Percentiles rank a stretch among this genome's conserved stretches.
These are phyloP conservation scores for Yamadazyma philogaea DNA, from an alignment of 805 yeast genomes.

Conservation along the genomic window DNA sequence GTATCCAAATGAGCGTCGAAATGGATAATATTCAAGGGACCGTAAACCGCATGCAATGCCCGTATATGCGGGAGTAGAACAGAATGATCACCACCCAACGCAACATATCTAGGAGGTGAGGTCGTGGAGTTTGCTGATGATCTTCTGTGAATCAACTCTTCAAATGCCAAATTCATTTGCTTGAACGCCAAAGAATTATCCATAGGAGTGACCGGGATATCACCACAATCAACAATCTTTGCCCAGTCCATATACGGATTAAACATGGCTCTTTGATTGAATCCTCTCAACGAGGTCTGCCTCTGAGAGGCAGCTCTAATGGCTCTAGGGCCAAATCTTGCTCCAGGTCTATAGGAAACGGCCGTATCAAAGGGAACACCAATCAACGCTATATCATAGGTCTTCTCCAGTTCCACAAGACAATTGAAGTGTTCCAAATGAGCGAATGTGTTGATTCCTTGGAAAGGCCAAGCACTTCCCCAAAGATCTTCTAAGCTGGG, in stretches of 20 bases:
- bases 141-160: slow-evolving; percentile 51
- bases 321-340: slow-evolving; percentile 78
- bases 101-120: slow-evolving; percentile 59
- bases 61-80: slow-evolving; percentile 70
- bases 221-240: slow-evolving; percentile 52
- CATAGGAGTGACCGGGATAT: slow-evolving; percentile 59
- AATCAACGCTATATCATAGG: slow-evolving; percentile 67
- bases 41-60: slow-evolving; percentile 57
- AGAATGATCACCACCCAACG: slow-evolving; percentile 84
- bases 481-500: slow-evolving; percentile 57
- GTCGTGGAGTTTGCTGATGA: slow-evolving; percentile 18
- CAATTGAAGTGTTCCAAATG: slow-evolving; percentile 64
- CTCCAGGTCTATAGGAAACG: slow-evolving; percentile 74
- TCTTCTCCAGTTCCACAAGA: slow-evolving; percentile 42
- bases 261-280: slow-evolving; percentile 59
- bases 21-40: slow-evolving; percentile 70
- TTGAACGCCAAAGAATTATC: slow-evolving; percentile 50
- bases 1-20: slow-evolving; percentile 87
- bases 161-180: slow-evolving; percentile 53
- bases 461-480: slow-evolving; percentile 74
- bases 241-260: slow-evolving; percentile 54
- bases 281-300: slow-evolving; percentile 66
- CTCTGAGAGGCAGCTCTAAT: slow-evolving; percentile 68
- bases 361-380: slow-evolving; percentile 89
- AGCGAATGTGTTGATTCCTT: slow-evolving; percentile 70